Base-by-base conservation (phyloP, 495 filamentous ascomycete genomes). In the Chaetomium tenue region DNA sequence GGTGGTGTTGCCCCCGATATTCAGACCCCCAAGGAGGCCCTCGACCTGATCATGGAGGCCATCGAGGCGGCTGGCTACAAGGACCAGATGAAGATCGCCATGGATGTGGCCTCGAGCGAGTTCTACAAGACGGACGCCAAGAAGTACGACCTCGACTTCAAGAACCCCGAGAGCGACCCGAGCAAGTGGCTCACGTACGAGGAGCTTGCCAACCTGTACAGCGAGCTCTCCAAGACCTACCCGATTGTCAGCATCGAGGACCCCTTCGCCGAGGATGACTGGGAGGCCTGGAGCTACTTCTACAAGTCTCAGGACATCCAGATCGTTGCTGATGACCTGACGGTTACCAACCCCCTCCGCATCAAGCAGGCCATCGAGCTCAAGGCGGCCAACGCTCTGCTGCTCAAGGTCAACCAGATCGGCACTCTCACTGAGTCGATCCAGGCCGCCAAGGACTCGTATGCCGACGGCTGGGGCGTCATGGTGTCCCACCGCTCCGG, bases 211-310 rank as follows among this genome's bases (percentile, higher is more conserved):
- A 90, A 92, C 71, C 84, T 95, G 68, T 99, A 98, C 86, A 87
- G 91, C 81, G 81, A 84, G 23, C 86, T 99, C 57, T 86, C 86
- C 73, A 82, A 85, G 83, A 97, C 96, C 83, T 99, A 99, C 86
- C 95, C 95, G 72, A 99, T 99, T 76, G 91, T 98, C 77, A 79
- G 78, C 72, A 87, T 89, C 61, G 87, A 89, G 77, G 86, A 89
- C 66, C 86, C 87, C 66, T 89, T 89, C 72, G 86, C 87, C 51
- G 86, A 88, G 82, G 84, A 86, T 70, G 87, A 89, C 79, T 89
- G 86, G 95, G 94, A 98, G 86, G 95, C 95, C 69, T 99, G 95
- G 95, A 93, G 90, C 88, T 96, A 99, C 90, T 99, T 98, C 88
- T 97, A 89, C 91, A 97, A 97, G 88, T 93, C 90, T 74, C 91